These are phyloP conservation scores for Eremothecium cymbalariae DNA, from an alignment of 1,139 yeast species.

Conservation along the genomic window DNA sequence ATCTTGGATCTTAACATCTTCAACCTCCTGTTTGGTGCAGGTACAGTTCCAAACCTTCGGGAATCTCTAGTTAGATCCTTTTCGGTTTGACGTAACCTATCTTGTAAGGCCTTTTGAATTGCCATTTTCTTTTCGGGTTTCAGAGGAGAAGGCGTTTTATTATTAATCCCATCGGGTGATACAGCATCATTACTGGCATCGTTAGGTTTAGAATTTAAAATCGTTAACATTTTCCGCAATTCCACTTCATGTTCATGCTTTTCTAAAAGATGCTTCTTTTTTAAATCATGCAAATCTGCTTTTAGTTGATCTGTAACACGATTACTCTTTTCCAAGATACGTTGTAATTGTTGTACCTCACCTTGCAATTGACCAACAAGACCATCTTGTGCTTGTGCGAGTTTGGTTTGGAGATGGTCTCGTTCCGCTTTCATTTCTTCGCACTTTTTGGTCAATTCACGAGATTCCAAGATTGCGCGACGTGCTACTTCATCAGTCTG, in stretches of 20 bases:
- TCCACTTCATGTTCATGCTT: conserved; percentile 85
- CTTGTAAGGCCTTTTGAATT: conserved; percentile 34
- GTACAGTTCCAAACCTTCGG: conserved; percentile 35
- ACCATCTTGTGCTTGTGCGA: conserved; percentile 80
- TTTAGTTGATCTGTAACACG: conserved; percentile 57
- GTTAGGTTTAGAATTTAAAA: conserved; percentile 38
- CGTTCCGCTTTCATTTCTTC: conserved; percentile 83
- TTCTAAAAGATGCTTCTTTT: conserved; percentile 60
- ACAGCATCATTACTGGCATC: conserved; percentile 9
- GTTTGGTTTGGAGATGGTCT: conserved; percentile 65
- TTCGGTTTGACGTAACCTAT: conserved; percentile 31
- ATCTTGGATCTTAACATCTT: conserved; percentile 72
- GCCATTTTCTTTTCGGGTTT: conserved; percentile 26
- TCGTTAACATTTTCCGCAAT: conserved; percentile 72
- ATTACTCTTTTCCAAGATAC: conserved; percentile 58
- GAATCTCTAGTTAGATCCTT: conserved; percentile 27
- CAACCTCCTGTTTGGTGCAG: conserved; percentile 69
- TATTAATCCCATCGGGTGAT: conserved; percentile 16
- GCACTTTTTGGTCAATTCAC: conserved; percentile 55
- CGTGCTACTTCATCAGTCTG: conserved; percentile 88
- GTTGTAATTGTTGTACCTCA: conserved; percentile 68
- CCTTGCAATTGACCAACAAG: conserved; percentile 60
- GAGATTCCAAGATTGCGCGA: conserved; percentile 66
- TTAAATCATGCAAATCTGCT: conserved; percentile 61
- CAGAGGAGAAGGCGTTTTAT: conserved; percentile 14